Conservation (phyloP, 2,329 filamentous ascomycete species). For the Zymoseptoria brevis region DNA sequence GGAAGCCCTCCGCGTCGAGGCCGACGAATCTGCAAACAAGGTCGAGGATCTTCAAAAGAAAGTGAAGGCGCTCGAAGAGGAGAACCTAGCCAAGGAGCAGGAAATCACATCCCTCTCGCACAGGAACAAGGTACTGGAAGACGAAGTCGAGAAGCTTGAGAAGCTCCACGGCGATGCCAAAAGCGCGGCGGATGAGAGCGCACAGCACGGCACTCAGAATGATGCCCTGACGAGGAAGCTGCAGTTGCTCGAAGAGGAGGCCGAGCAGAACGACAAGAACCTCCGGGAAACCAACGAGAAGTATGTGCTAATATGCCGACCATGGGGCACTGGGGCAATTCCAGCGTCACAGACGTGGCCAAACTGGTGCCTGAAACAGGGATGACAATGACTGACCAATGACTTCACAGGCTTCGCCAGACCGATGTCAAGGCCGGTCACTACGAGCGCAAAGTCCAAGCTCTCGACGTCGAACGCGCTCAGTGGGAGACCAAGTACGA, state of each 20-base stretch:
- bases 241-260: conserved; percentile 95
- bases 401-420: conserved; percentile 70
- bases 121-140: conserved; percentile 87
- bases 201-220: conserved; percentile 78
- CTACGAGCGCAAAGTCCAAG: conserved; percentile 98
- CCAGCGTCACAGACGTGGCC: neutral
- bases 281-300: conserved; percentile 97
- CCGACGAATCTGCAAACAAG: conserved; percentile 73
- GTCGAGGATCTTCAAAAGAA: conserved; percentile 80
- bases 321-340: no score
- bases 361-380: neutral
- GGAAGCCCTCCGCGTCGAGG: conserved; percentile 87
- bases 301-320: conserved; percentile 49
- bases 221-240: conserved; percentile 86
- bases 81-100: conserved; percentile 94
- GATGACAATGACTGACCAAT: neutral
- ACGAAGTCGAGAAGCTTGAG: conserved; percentile 90
- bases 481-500: conserved; percentile 98
- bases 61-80: conserved; percentile 86
- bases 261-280: conserved; percentile 92
- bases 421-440: conserved; percentile 99
- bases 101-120: conserved; percentile 94
- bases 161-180: conserved; percentile 75
- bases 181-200: conserved; percentile 72
- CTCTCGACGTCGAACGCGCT: conserved; percentile 83